Evolutionary conservation across 352 stramenopile species (phyloP), one percentile per base, ranked within the genome.

Genomic region (Hyaloperonospora arabidopsidis): DNA sequence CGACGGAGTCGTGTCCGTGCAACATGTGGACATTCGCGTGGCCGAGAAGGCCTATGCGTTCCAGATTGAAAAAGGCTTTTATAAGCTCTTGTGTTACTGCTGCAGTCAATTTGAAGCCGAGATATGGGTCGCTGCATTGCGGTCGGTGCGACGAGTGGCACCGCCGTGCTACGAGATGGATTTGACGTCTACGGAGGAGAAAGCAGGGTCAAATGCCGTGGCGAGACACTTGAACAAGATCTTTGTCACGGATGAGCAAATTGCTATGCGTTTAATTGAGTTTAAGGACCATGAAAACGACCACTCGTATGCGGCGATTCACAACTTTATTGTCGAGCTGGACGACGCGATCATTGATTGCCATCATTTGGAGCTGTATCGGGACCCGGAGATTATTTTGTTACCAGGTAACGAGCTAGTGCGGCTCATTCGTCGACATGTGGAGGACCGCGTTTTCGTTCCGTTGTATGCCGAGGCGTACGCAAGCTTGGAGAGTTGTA

Each of bases 1-100:
- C 52, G 84, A 94, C 43, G 84, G 84, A 23, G 79, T 94, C 17
- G 76, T 94, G 11, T 82, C 79, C 18, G 63, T 94, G 15, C 79
- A 91, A 53, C 78, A 90, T 49, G 74, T 89, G 22, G 84, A 94
- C 48, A 70, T 88, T 23, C 77, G 77, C 0, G 63, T 69, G 18
- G 70, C 76, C 3, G 68, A 63, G n/a, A 86, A 87, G 28, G 54
- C 70, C 17, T 90, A 94, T 61, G 79, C 83, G 21, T 87, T 94
- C 39, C 76, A 90, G 63, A 67, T 94, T 49, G 76, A 86, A 47
- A 94, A 94, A 49, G 84, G 84, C 0, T 94, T 87, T 59, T 94
- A 94, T 45, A 68, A 66, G 25, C 67, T 94, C 40, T 67, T 87
- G 22, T 94, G 84, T 63, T 86, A 82, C 55, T 90, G 80, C 46